Conservation (phyloP, 805 yeast species). For the Kodamaea restingae region DNA sequence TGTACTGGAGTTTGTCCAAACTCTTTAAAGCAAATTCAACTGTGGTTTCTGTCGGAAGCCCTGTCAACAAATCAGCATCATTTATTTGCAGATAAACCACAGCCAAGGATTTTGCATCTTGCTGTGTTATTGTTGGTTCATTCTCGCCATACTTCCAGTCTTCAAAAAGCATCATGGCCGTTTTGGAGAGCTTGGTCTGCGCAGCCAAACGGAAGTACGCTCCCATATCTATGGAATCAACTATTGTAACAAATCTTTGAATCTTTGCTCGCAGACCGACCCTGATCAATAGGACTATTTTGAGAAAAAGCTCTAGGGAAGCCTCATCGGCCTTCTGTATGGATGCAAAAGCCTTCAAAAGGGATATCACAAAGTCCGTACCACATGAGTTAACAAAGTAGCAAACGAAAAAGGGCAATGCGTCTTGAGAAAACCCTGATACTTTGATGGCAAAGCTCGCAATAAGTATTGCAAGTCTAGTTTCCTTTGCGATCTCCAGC, state of each 20-base stretch:
- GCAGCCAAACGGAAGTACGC: constrained; percentile 29
- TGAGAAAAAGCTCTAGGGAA: constrained; percentile 17
- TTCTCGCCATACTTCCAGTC: constrained; percentile 21
- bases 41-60: constrained; percentile 57
- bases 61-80: constrained; percentile 61
- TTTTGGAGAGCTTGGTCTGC: constrained; percentile 30
- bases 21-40: constrained; percentile 48
- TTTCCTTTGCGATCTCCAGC: constrained; percentile 25
- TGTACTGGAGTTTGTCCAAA: constrained; percentile 45
- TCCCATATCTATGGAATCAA: constrained; percentile 24
- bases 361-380: constrained; percentile 5
- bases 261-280: constrained; percentile 33
- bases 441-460: constrained; percentile 24
- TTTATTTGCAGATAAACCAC: constrained; percentile 50
- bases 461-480: constrained; percentile 30
- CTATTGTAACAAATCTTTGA: constrained; percentile 25
- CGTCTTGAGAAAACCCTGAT: constrained; percentile 22
- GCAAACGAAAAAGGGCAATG: constrained; percentile 26
- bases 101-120: constrained; percentile 16
- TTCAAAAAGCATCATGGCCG: constrained; percentile 48
- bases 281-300: constrained; percentile 32
- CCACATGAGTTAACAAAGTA: constrained; percentile 18
- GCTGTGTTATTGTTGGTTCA: neutral
- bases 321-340: constrained; percentile 5
- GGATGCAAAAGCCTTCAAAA: constrained; percentile 13